These are phyloP conservation scores for Plantago rigida DNA, from an alignment of 305 asterid genomes.

Conservation along the genomic window DNA sequence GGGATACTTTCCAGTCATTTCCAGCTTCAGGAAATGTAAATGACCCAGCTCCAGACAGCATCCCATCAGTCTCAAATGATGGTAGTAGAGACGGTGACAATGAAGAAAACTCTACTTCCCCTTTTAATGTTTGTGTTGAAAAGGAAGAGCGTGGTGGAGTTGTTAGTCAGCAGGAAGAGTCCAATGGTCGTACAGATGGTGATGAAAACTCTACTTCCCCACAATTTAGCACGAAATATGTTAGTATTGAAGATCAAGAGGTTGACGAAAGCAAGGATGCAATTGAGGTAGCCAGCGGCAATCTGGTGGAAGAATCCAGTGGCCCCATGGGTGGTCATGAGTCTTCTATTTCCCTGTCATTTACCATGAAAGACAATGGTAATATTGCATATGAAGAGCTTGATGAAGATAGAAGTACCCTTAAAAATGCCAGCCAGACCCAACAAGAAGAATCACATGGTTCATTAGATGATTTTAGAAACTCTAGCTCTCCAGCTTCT, in stretches of 20 bases:
- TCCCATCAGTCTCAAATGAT: slow-evolving; percentile 27
- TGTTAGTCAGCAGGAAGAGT: slow-evolving; percentile 29
- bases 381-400: too few relatives aligned
- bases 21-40: slow-evolving; percentile 55
- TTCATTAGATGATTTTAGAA: too few relatives aligned
- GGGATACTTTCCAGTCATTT: slow-evolving; percentile 98
- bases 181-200: slow-evolving; percentile 23
- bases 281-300: slow-evolving; percentile 12
- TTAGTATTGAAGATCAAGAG: slow-evolving; percentile 1
- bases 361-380: too few relatives aligned
- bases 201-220: neutral
- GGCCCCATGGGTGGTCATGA: slow-evolving; percentile 22
- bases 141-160: slow-evolving; percentile 29
- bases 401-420: too few relatives aligned
- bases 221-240: neutral
- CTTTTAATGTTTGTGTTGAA: slow-evolving; percentile 22
- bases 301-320: slow-evolving; percentile 27
- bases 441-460: too few relatives aligned
- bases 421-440: too few relatives aligned
- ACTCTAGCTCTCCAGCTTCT: too few relatives aligned
- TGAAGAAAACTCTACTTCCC: slow-evolving; percentile 30
- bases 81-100: slow-evolving; percentile 22
- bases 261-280: neutral
- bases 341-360: too few relatives aligned
- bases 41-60: slow-evolving; percentile 35